Evolutionary conservation across 169 alveolate species (phyloP).

Genomic region (Plasmodium relictum): DNA sequence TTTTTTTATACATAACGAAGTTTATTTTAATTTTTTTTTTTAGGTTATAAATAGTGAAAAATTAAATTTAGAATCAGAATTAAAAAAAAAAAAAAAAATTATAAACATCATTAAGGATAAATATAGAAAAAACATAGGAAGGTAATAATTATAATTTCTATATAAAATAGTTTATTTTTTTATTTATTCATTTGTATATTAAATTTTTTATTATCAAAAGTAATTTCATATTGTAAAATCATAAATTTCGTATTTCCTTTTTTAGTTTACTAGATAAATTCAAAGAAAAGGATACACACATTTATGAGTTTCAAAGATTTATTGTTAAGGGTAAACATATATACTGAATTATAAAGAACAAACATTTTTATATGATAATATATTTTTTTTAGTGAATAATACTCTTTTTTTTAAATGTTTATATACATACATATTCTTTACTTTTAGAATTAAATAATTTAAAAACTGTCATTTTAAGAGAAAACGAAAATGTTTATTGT

Average conservation of each 20-base stretch:
- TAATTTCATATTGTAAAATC: background rate
- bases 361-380: too few species aligned
- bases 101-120: conserved; percentile 56
- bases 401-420: background rate
- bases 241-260: conserved; percentile 6
- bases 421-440: background rate
- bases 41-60: conserved; percentile 46
- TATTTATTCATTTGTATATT: conserved; percentile 2
- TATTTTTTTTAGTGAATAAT: too few species aligned
- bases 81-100: conserved; percentile 40
- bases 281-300: conserved; percentile 63
- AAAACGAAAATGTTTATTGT: conserved; percentile 27
- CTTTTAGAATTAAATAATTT: conserved; percentile 39
- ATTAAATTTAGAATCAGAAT: conserved; percentile 29
- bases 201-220: background rate
- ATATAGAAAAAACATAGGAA: conserved; percentile 51
- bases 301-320: conserved; percentile 50
- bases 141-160: conserved; percentile 15
- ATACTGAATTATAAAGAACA: too few species aligned
- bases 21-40: background rate
- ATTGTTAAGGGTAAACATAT: conserved; percentile 27
- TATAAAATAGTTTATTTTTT: background rate
- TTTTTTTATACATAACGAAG: background rate
- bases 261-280: conserved; percentile 47
- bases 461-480: conserved; percentile 21